These are phyloP conservation scores for Orbilia quercus DNA, from an alignment of 2,329 filamentous ascomycete genomes.

Conservation along the genomic window DNA sequence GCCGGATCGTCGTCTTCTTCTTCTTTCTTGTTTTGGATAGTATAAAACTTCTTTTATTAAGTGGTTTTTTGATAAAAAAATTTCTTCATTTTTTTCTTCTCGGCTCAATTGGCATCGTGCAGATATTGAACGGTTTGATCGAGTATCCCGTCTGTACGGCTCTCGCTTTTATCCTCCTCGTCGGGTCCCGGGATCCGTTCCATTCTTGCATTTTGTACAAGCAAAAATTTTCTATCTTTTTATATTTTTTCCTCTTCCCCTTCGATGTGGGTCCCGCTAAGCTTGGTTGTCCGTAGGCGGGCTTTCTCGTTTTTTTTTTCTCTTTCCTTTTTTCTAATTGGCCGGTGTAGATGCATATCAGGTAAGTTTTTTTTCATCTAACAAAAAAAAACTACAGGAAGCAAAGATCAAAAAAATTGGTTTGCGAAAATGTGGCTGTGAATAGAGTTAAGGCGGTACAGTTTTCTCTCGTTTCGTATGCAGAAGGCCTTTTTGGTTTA, in stretches of 20 bases:
- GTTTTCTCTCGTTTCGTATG: neutral
- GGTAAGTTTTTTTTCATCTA: conserved; percentile 2
- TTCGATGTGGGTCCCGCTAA: conserved; percentile 52
- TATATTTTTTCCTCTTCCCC: no score
- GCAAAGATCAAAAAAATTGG: no score
- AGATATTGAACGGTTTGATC: no score
- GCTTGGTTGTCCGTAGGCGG: conserved; percentile 56
- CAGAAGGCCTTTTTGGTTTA: no score
- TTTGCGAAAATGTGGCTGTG: conserved; percentile 32
- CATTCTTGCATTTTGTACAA: conserved; percentile 53
- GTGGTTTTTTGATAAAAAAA: no score
- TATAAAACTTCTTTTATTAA: no score
- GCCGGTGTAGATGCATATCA: no score
- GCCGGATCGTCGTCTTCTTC: no score
- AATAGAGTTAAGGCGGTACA: neutral
- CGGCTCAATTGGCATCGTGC: neutral
- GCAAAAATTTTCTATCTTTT: conserved; percentile 27
- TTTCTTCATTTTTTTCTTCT: conserved; percentile 30
- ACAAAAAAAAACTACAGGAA: conserved; percentile 5
- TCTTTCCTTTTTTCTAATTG: conserved; percentile 32
- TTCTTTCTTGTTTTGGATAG: no score
- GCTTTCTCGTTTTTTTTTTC: conserved; percentile 44
- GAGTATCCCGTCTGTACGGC: conserved; percentile 45
- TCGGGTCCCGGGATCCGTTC: conserved; percentile 58
- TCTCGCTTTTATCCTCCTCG: conserved; percentile 40